Evolutionary conservation across 257 asterid genomes (phyloP), one percentile per base, ranked within the genome.

Genomic region (Catharanthus roseus): DNA sequence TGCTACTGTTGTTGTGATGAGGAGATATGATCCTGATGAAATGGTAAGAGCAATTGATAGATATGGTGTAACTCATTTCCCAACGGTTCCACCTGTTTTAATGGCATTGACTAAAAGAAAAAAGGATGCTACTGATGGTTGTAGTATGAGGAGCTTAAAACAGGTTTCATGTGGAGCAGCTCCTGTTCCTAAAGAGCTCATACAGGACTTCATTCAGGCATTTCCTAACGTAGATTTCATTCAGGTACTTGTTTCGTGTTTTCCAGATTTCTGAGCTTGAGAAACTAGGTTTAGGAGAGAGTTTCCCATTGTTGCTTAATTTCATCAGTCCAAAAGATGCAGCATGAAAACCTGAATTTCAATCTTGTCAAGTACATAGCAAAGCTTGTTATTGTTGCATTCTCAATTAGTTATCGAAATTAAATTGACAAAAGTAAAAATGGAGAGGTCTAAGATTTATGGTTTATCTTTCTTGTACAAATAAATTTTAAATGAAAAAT

Each of bases 81-180:
- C 79, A 8, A 61, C 49, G 2, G 97, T 89, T 5, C 97, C 97
- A 2, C 96, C 96, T 62, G 65, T 89, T 67, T 23, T 91, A 63
- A 74, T 61, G 61, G 82, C 87, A 1, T 72, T 91, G 83, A 78
- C 83, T 16, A 83, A 68, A 80, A 85, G 68, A 72, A 95, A 85
- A 3, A 87, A 82, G 81, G 75, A 50, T 1, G 85, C 16, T 49
- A 73, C 53, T n/a, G n/a, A n/a, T 29, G 72, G 63, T 16, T 4
- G 54, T 69, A 77, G 74, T 56, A 76, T 86, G 67, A 80, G 79
- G 77, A 88, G 89, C 77, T 74, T 92, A 86, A 90, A 67, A 72
- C 95, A 90, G 83, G 91, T 92, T 38, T 86, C 91, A 1, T 83
- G 89, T 80, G 96, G 98, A 31, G 98, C 98, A 0, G 96, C 98